Percentiles rank a stretch among this genome's conserved stretches.
These are phyloP conservation scores for Fraxinus americana DNA, from an alignment of 257 asterid genomes.

Conservation along the genomic window DNA sequence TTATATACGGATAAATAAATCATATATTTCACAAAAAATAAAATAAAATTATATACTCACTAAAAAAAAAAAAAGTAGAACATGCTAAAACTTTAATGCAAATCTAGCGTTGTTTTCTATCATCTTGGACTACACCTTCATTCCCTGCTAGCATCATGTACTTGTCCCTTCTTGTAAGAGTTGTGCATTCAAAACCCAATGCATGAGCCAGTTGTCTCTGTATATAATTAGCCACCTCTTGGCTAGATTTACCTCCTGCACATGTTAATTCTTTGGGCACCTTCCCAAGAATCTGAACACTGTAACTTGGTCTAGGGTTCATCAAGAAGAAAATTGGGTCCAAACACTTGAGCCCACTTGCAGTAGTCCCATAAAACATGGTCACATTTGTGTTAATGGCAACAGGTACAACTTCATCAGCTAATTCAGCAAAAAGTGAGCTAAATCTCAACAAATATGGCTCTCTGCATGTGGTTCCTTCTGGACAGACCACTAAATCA, in stretches of 20 bases:
- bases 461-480: conserved; percentile 96
- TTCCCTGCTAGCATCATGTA: conserved; percentile 93
- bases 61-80: neutral
- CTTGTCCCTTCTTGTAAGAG: conserved; percentile 82
- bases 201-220: conserved; percentile 68
- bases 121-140: conserved; percentile 67
- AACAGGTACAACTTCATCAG: conserved; percentile 87
- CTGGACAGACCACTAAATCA: conserved; percentile 87
- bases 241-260: conserved; percentile 68
- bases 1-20: neutral
- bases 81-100: too few species aligned
- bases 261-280: conserved; percentile 65
- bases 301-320: conserved; percentile 75
- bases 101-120: conserved; percentile 8
- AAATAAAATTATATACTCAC: neutral
- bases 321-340: conserved; percentile 83
- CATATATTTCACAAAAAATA: neutral
- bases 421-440: conserved; percentile 79
- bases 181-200: conserved; percentile 84
- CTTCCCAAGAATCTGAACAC: conserved; percentile 52
- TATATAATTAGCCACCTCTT: conserved; percentile 86
- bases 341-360: conserved; percentile 84
- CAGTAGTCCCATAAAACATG: conserved; percentile 96
- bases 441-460: conserved; percentile 85
- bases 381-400: conserved; percentile 65